Percentiles rank a stretch among this genome's conserved stretches.
Evolutionary conservation across 129 eudicot species (phyloP).

Genomic region (Heracleum sosnowskyi): DNA sequence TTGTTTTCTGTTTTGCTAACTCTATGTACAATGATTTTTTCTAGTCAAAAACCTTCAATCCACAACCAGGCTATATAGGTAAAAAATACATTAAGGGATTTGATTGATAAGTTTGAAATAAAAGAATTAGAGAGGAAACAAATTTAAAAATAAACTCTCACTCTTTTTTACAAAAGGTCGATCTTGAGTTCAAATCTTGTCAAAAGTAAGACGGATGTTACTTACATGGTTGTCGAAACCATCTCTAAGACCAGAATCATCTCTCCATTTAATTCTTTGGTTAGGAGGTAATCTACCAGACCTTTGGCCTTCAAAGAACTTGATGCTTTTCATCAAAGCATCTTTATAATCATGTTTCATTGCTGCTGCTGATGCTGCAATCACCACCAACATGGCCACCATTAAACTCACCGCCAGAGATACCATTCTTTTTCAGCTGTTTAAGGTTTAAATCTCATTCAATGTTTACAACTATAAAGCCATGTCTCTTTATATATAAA

Average conservation of each 20-base stretch:
- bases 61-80: too few relatives aligned
- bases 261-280: slow-evolving; percentile 38
- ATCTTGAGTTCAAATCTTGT: too few relatives aligned
- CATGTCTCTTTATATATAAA: too few relatives aligned
- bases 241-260: slow-evolving; percentile 30
- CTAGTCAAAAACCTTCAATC: too few relatives aligned
- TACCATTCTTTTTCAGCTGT: neutral
- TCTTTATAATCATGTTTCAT: slow-evolving; percentile 20
- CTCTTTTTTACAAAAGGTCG: too few relatives aligned
- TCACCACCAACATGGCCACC: neutral
- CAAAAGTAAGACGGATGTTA: neutral
- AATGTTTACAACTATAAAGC: neutral
- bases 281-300: slow-evolving; percentile 31
- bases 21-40: too few relatives aligned
- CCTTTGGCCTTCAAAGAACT: slow-evolving; percentile 46
- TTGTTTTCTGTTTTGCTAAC: too few relatives aligned
- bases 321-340: slow-evolving; percentile 30
- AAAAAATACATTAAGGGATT: too few relatives aligned
- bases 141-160: too few relatives aligned
- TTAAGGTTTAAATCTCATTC: too few relatives aligned
- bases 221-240: slow-evolving; percentile 31
- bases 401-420: slow-evolving; percentile 1
- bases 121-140: too few relatives aligned
- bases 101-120: too few relatives aligned
- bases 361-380: neutral